A percentile compares a stretch with the other conserved stretches of the same genome.
Conservation (phyloP, 2,329 filamentous ascomycete genomes). For the Esteya vermicola region DNA sequence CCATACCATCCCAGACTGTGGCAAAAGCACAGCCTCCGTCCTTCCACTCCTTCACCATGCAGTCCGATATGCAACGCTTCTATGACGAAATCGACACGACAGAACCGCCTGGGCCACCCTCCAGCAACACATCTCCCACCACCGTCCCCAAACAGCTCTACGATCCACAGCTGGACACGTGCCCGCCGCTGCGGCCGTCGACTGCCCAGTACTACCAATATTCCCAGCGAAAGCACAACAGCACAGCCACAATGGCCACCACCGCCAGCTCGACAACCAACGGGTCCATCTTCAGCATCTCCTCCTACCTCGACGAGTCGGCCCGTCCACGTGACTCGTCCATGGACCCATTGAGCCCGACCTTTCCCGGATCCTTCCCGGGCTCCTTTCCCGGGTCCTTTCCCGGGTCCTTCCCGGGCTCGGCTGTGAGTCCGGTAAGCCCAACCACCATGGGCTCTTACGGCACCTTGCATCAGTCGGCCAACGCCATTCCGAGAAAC, state of each 20-base stretch:
- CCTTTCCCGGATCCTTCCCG: no score
- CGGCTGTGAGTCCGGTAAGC: no score
- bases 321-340: not conserved
- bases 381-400: no score
- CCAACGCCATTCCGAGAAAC: no score
- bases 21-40: no score
- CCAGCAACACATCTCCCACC: not conserved
- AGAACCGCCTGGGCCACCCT: not conserved
- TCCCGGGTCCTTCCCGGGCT: no score
- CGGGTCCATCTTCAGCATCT: conserved; percentile 7
- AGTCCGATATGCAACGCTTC: not conserved
- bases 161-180: no score
- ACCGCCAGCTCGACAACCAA: conserved; percentile 1
- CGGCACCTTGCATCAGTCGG: no score
- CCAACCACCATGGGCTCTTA: no score
- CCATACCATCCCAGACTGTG: not conserved
- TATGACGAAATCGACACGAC: conserved; percentile 3
- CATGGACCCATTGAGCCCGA: conserved; percentile 2
- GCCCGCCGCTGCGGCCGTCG: not conserved
- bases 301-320: conserved; percentile 1
- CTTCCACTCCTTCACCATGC: not conserved
- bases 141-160: not conserved
- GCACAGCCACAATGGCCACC: conserved; percentile 8
- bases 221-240: conserved; percentile 6
- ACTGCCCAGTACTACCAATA: not conserved